Conservation (phyloP, 345 rosid species). For the Brassica juncea region DNA sequence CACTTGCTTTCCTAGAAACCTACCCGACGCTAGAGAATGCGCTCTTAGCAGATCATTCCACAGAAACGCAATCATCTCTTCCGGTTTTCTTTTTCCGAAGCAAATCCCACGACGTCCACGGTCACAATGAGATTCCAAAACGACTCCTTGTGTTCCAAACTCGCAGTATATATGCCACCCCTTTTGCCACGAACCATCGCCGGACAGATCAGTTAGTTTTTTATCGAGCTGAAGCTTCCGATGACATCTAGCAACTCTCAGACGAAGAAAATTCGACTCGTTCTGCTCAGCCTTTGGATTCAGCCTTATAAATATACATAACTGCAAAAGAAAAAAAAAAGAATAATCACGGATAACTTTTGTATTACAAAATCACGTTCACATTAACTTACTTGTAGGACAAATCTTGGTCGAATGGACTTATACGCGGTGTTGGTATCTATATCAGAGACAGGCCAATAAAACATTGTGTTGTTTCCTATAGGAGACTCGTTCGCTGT, state of each 20-base stretch:
- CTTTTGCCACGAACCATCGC: slow-evolving; percentile 58
- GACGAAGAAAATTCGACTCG: slow-evolving; percentile 51
- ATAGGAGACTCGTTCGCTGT: slow-evolving; percentile 33
- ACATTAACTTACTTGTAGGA: slow-evolving; percentile 58
- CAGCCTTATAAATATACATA: slow-evolving; percentile 57
- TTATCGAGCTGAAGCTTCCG: slow-evolving; percentile 66
- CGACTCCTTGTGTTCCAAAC: slow-evolving; percentile 72
- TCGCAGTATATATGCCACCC: slow-evolving; percentile 75
- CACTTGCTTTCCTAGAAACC: slow-evolving; percentile 48
- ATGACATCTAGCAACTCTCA: slow-evolving; percentile 65
- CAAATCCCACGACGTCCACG: slow-evolving; percentile 44
- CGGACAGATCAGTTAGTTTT: slow-evolving; percentile 43
- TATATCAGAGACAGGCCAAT: slow-evolving; percentile 69
- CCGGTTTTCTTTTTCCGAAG: slow-evolving; percentile 48
- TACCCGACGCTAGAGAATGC: slow-evolving; percentile 56
- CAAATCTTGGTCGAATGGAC: slow-evolving; percentile 71
- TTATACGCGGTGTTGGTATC: slow-evolving; percentile 76
- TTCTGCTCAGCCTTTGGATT: slow-evolving; percentile 42
- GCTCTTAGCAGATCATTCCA: slow-evolving; percentile 86
- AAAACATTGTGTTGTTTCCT: slow-evolving; percentile 44
- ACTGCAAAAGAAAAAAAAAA: slow-evolving; percentile 42
- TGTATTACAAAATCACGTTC: not conserved
- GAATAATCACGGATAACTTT: not conserved
- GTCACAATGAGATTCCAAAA: slow-evolving; percentile 52
- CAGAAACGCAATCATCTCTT: slow-evolving; percentile 44